These are phyloP conservation scores for Diplocarpon rosae DNA, from an alignment of 2,329 filamentous ascomycete species.

Conservation along the genomic window DNA sequence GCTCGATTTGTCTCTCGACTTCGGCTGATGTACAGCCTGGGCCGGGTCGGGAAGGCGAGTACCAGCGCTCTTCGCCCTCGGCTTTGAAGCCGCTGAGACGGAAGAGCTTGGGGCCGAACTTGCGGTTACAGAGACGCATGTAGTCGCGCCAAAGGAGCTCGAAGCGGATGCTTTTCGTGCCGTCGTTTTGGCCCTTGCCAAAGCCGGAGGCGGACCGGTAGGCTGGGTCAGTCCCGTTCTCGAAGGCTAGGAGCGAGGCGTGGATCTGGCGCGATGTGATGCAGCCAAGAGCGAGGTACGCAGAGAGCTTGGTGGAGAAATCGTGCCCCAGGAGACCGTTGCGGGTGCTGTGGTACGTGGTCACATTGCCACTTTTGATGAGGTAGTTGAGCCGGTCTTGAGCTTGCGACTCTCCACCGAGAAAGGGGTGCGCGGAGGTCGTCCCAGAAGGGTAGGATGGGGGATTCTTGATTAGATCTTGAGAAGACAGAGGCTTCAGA, in stretches of 20 bases:
- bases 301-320: conserved; percentile 67
- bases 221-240: conserved; percentile 42
- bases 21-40: conserved; percentile 29
- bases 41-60: conserved; percentile 13
- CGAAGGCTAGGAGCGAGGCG: conserved; percentile 53
- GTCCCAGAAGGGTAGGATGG: conserved; percentile 42
- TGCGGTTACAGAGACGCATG: conserved; percentile 64
- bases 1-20: conserved; percentile 38
- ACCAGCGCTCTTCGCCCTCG: conserved; percentile 30
- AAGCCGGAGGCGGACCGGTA: conserved; percentile 34
- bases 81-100: conserved; percentile 49
- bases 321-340: conserved; percentile 61
- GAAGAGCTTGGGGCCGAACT: conserved; percentile 58
- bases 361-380: conserved; percentile 48
- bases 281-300: conserved; percentile 60
- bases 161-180: conserved; percentile 57
- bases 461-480: conserved; percentile 37
- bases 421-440: conserved; percentile 52
- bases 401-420: conserved; percentile 54
- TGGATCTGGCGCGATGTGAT: conserved; percentile 66
- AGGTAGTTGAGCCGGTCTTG: conserved; percentile 48
- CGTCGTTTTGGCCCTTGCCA: conserved; percentile 59
- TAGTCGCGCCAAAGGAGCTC: conserved; percentile 74
- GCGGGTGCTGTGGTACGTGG: conserved; percentile 56
- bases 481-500: conserved; percentile 42